phyloP scores from a whole-genome alignment of 305 asterid genomes.

The Rubia tinctorum region DNA sequence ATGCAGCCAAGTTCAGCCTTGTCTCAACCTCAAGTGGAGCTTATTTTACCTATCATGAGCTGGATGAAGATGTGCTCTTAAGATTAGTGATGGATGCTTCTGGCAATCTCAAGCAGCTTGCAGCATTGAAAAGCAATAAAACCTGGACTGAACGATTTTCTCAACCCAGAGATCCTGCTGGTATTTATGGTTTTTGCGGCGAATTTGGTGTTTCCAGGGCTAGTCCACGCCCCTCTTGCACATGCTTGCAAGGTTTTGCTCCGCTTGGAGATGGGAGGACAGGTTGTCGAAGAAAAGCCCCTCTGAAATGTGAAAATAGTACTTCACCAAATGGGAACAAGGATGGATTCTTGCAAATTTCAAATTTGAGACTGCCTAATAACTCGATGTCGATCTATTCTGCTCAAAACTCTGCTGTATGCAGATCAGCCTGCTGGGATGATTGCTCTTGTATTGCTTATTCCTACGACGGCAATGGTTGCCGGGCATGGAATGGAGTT shows the following conservation, averaged over 20 bases:
- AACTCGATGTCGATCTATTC: not conserved
- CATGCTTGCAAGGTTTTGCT: constrained; percentile 27
- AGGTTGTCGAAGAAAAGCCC: constrained; percentile 29
- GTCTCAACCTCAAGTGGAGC: constrained; percentile 12
- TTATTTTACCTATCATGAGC: constrained; percentile 16
- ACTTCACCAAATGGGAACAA: constrained; percentile 7
- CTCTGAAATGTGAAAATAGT: constrained; percentile 25
- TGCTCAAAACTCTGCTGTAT: constrained; percentile 15
- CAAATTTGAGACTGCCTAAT: constrained; percentile 19
- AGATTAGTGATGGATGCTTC: constrained; percentile 27
- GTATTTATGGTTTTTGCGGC: constrained; percentile 33
- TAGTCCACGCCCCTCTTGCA: constrained; percentile 11
- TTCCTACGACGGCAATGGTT: constrained; percentile 18
- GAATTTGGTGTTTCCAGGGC: constrained; percentile 23
- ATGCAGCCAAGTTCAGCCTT: constrained; percentile 1
- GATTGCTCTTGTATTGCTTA: constrained; percentile 35
- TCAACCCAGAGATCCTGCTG: constrained; percentile 8
- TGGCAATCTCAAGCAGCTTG: constrained; percentile 24
- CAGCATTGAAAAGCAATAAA: not conserved
- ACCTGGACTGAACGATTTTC: constrained; percentile 3
- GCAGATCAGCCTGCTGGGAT: constrained; percentile 24
- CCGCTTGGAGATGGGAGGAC: constrained; percentile 1
- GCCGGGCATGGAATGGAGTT: constrained; percentile 34
- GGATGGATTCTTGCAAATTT: constrained; percentile 20
- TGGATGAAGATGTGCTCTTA: not conserved